These are phyloP conservation scores for Dendrocalamus sinicus DNA, from an alignment of 176 grass and related monocot genomes.

Conservation along the genomic window DNA sequence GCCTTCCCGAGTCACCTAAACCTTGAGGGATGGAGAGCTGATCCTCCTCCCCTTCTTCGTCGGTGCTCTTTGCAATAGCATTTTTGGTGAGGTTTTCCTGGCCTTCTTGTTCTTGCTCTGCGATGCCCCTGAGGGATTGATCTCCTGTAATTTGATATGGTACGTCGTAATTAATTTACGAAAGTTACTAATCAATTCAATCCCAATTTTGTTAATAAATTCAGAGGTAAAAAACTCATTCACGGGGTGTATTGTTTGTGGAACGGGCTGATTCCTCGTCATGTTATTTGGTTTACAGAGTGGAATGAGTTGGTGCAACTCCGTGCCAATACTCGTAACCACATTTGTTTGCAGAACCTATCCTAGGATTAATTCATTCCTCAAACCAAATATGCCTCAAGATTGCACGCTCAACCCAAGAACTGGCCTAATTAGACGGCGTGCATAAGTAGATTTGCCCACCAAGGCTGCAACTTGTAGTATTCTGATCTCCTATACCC, in stretches of 20 bases:
- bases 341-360: slow-evolving; percentile 13
- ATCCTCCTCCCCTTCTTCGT: slow-evolving; percentile 49
- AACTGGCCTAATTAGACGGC: slow-evolving; percentile 21
- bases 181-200: not conserved
- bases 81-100: slow-evolving; percentile 56
- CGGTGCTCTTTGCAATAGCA: slow-evolving; percentile 15
- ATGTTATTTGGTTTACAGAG: not conserved
- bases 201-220: not conserved
- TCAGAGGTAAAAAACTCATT: not conserved
- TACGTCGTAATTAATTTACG: not conserved
- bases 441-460: not conserved
- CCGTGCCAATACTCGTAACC: not conserved
- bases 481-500: not conserved
- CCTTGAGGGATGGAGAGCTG: slow-evolving; percentile 50
- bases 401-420: not conserved
- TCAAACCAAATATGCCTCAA: not conserved
- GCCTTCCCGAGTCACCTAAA: slow-evolving; percentile 53
- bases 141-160: slow-evolving; percentile 56
- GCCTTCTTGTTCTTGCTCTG: slow-evolving; percentile 54
- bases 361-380: not conserved
- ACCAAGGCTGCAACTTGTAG: not conserved
- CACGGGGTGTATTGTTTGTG: not conserved
- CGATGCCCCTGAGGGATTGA: slow-evolving; percentile 47
- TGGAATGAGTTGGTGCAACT: not conserved
- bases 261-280: not conserved